Evolutionary conservation across 352 stramenopile genomes (phyloP).

Genomic region (Lagenidium giganteum): DNA sequence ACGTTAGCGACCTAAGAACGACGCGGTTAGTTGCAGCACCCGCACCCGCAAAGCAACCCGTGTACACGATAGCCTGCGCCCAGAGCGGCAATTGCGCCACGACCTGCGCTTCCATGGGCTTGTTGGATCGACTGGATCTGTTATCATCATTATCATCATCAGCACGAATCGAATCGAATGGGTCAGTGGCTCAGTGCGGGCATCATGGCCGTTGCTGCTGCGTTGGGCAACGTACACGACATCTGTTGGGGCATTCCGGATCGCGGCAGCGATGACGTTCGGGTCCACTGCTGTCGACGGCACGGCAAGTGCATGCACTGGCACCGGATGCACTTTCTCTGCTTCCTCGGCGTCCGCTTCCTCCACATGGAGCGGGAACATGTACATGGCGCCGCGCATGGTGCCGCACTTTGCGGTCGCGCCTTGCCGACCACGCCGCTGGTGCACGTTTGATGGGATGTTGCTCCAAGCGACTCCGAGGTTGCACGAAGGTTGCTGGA

Average conservation of each 20-base stretch:
- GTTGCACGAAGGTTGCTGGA: conserved; percentile 29
- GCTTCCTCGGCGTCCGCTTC: conserved; percentile 16
- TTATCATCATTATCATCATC: conserved; percentile 7
- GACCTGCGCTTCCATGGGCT: neutral
- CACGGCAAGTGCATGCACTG: too few species aligned
- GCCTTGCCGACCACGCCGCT: neutral
- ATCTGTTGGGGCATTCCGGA: too few species aligned
- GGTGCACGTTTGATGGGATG: conserved; percentile 12
- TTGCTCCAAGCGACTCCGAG: conserved; percentile 11
- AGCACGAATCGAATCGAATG: too few species aligned
- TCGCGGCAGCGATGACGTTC: conserved; percentile 22
- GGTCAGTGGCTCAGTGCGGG: too few species aligned
- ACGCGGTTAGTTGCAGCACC: too few species aligned
- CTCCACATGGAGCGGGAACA: conserved; percentile 50
- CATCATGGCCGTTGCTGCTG: too few species aligned
- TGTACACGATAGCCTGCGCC: conserved; percentile 46
- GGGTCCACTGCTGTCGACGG: too few species aligned
- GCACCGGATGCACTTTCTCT: conserved; percentile 18
- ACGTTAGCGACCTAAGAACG: too few species aligned
- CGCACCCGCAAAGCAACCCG: conserved; percentile 43
- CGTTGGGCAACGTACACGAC: too few species aligned
- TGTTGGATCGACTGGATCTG: neutral
- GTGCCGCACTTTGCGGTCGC: conserved; percentile 10
- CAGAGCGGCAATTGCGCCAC: conserved; percentile 50
- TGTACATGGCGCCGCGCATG: conserved; percentile 51